Percentiles rank a stretch among this genome's conserved stretches.
Conservation (phyloP, 306 rosid species). For the Rosa lucieae region DNA sequence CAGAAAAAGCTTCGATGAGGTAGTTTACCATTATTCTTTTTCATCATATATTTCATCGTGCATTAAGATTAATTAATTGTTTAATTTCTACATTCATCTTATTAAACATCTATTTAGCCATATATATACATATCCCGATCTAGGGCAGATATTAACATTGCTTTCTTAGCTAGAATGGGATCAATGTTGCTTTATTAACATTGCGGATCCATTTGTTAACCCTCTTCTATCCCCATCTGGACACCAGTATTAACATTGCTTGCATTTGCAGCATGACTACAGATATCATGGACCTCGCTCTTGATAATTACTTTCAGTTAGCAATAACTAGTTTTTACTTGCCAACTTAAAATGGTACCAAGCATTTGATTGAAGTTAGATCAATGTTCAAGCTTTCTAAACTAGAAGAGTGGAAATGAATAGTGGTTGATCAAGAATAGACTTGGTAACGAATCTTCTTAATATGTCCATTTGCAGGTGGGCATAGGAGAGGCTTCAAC, state of each 20-base stretch:
- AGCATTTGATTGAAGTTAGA: not conserved
- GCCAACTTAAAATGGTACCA: conserved; percentile 19
- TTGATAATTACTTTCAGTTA: conserved; percentile 42
- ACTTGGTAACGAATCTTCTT: conserved; percentile 26
- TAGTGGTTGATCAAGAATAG: conserved; percentile 25
- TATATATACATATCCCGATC: not conserved
- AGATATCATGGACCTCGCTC: conserved; percentile 34
- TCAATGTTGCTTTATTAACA: not conserved
- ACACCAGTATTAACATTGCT: conserved; percentile 38
- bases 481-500: conserved; percentile 75
- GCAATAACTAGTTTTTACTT: conserved; percentile 24
- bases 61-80: not conserved
- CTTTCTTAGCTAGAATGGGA: not conserved
- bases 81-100: not conserved
- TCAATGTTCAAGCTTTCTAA: not conserved
- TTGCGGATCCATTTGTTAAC: not conserved
- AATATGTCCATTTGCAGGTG: conserved; percentile 52
- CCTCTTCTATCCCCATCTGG: not conserved
- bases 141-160: not conserved
- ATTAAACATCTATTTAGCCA: not conserved
- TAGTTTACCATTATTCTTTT: conserved; percentile 9
- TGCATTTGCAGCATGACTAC: conserved; percentile 43
- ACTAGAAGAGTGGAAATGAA: not conserved
- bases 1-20: conserved; percentile 78
- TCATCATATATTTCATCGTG: not conserved